Evolutionary conservation across 768 basidiomycete genomes (phyloP).

Genomic region (Boletus tomentosulus): DNA sequence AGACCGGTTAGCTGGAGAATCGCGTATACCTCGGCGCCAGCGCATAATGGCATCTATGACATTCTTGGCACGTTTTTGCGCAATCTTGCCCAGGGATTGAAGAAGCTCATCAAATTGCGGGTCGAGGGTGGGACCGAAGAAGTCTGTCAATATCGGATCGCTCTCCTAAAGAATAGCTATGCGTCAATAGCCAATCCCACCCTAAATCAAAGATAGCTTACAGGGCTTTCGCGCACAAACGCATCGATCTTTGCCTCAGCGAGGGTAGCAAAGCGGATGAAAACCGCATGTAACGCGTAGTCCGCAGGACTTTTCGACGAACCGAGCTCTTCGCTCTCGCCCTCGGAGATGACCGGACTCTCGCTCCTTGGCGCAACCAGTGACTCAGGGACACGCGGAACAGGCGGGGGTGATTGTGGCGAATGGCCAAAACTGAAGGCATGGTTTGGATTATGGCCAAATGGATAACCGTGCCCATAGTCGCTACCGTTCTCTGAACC

Average conservation of each 20-base stretch:
- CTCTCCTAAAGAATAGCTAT: slow-evolving; percentile 46
- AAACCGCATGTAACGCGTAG: slow-evolving; percentile 83
- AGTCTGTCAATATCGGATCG: slow-evolving; percentile 61
- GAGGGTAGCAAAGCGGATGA: slow-evolving; percentile 77
- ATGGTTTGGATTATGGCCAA: slow-evolving; percentile 26
- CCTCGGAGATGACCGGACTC: slow-evolving; percentile 51
- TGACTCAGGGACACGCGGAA: slow-evolving; percentile 70
- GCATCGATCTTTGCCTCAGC: slow-evolving; percentile 78
- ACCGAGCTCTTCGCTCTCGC: slow-evolving; percentile 56
- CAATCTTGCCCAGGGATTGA: slow-evolving; percentile 80
- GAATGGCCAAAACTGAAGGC: slow-evolving; percentile 23
- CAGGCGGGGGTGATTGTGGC: slow-evolving; percentile 65
- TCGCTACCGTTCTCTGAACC: slow-evolving; percentile 71
- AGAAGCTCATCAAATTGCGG: slow-evolving; percentile 79
- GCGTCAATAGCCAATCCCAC: slow-evolving; percentile 2
- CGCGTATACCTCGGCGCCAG: slow-evolving; percentile 78
- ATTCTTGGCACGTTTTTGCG: slow-evolving; percentile 76
- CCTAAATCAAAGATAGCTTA: slow-evolving; percentile 35
- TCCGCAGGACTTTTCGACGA: slow-evolving; percentile 83
- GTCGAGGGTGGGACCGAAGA: slow-evolving; percentile 72
- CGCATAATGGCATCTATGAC: slow-evolving; percentile 85
- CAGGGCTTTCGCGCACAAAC: slow-evolving; percentile 66
- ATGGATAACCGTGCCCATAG: slow-evolving; percentile 43
- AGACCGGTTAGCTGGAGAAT: slow-evolving; percentile 41
- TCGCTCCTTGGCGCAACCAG: slow-evolving; percentile 51